Conservation (phyloP, 306 rosid species). For the Psophocarpus tetragonolobus region DNA sequence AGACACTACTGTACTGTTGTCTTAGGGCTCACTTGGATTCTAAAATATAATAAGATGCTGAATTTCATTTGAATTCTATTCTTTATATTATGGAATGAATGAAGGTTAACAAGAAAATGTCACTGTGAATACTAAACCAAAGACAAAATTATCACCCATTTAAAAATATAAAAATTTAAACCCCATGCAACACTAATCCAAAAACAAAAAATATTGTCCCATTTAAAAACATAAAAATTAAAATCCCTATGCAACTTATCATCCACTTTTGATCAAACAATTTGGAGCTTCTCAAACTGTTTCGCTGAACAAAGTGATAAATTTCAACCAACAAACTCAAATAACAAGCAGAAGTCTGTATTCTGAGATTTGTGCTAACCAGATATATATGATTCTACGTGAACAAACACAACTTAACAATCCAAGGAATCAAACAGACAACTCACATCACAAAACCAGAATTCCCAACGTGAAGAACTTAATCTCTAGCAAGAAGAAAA, state of each 20-base stretch:
- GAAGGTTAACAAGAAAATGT: background rate
- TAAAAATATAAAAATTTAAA: background rate
- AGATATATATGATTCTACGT: background rate
- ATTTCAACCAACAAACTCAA: background rate
- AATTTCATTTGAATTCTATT: background rate
- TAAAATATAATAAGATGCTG: background rate
- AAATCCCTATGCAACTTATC: background rate
- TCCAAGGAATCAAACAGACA: background rate
- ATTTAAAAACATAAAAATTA: no score
- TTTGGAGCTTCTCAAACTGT: background rate
- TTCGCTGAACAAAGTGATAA: background rate
- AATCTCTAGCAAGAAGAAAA: background rate
- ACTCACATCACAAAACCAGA: background rate
- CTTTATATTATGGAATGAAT: background rate
- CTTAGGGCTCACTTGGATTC: no score
- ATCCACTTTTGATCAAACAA: background rate
- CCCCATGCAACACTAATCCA: background rate
- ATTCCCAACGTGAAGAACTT: background rate
- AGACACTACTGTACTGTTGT: no score
- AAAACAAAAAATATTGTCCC: no score
- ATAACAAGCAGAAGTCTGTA: background rate
- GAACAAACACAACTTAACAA: background rate
- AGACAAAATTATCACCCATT: no score
- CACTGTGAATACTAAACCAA: background rate
- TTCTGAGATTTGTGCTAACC: background rate